These are phyloP conservation scores for Detonula confervacea DNA, from an alignment of 352 stramenopile species.

Conservation along the genomic window DNA sequence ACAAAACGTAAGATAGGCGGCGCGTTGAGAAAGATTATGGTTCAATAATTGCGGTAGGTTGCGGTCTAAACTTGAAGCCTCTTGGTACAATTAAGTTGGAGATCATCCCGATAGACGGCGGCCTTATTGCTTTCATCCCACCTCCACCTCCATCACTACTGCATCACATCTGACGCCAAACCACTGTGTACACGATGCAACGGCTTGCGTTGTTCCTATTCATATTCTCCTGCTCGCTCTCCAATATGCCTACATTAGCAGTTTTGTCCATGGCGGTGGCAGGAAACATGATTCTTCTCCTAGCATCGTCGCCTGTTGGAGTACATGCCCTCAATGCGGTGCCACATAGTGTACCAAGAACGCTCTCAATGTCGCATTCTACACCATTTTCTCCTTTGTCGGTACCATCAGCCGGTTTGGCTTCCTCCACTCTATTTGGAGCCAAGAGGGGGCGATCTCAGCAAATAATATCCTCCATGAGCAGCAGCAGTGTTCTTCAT, in stretches of 20 bases:
- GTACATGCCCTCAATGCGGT: constrained; percentile 9
- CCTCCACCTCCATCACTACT: too few relatives aligned
- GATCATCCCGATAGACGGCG: too few relatives aligned
- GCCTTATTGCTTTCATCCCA: too few relatives aligned
- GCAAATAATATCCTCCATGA: not conserved
- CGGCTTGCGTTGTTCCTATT: not conserved
- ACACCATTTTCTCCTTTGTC: not conserved
- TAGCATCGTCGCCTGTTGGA: not conserved
- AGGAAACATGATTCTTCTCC: constrained; percentile 3
- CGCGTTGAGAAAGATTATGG: too few relatives aligned
- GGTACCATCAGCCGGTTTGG: not conserved
- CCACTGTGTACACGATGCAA: too few relatives aligned
- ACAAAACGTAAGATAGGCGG: too few relatives aligned
- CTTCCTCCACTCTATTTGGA: constrained; percentile 2
- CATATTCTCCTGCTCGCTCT: not conserved
- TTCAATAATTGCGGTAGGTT: too few relatives aligned
- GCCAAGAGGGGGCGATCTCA: not conserved
- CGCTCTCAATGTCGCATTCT: not conserved
- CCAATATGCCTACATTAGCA: constrained; percentile 11
- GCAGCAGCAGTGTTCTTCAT: not conserved
- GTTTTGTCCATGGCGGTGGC: constrained; percentile 5
- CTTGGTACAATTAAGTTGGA: too few relatives aligned
- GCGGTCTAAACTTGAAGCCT: too few relatives aligned
- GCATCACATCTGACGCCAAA: too few relatives aligned
- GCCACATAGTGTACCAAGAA: not conserved